These are phyloP conservation scores for Fusarium nisikadoi DNA, from an alignment of 2,329 filamentous ascomycete genomes.

Conservation along the genomic window DNA sequence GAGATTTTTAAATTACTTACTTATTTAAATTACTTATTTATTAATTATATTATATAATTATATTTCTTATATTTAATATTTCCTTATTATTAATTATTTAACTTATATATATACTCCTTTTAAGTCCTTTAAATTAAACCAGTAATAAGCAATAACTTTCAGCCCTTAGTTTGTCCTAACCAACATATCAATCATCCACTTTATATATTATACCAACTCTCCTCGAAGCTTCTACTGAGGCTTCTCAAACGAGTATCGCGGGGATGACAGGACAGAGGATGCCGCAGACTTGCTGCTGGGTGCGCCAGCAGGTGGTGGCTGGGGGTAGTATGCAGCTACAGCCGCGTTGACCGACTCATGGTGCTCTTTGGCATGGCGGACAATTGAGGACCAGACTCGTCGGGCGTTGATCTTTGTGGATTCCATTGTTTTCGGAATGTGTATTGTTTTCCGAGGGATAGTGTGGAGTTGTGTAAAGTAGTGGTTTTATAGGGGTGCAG, in stretches of 20 bases:
- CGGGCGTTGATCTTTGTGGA: neutral
- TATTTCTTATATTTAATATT: neutral
- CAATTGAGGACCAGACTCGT: neutral
- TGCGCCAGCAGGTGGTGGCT: neutral
- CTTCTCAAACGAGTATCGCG: neutral
- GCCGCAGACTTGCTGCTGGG: neutral
- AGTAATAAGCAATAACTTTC: neutral
- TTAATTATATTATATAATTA: neutral
- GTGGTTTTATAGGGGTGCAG: neutral
- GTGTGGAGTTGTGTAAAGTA: neutral
- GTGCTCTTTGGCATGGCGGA: neutral
- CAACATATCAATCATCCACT: neutral
- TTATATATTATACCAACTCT: neutral
- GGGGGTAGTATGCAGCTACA: neutral
- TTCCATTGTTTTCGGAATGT: neutral
- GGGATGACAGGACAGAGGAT: neutral
- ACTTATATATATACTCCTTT: neutral
- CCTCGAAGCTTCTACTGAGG: neutral
- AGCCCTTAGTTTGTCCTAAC: too few relatives aligned
- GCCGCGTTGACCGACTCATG: neutral
- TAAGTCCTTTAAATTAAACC: accelerated
- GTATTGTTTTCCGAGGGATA: too few relatives aligned
- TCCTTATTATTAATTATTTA: neutral
- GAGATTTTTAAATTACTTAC: too few relatives aligned
- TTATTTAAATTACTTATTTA: too few relatives aligned